phyloP scores from a whole-genome alignment of 108 stramenopile genomes.

The Cyclotella kingstonii region DNA sequence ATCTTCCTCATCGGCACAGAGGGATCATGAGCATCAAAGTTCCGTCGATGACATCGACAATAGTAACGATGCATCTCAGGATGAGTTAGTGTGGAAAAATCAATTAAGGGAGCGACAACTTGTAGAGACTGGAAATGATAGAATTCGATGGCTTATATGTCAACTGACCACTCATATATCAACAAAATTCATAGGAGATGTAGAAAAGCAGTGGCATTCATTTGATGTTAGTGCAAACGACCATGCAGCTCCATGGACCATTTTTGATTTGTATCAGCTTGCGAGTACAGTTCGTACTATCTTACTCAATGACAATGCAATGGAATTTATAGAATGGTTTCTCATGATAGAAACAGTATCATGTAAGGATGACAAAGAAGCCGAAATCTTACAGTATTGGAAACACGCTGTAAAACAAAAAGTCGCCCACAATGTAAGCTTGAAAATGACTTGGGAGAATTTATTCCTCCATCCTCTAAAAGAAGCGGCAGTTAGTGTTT shows the following conservation, averaged over 20 bases:
- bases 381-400: background rate
- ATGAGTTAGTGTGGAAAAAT: constrained; percentile 1
- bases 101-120: background rate
- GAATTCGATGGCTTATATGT: background rate
- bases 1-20: background rate
- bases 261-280: constrained; percentile 11
- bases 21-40: background rate
- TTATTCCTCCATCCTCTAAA: background rate
- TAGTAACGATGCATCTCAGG: background rate
- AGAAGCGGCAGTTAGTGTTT: constrained; percentile 1
- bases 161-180: background rate
- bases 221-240: background rate
- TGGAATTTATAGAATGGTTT: background rate
- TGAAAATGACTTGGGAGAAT: background rate
- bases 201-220: background rate
- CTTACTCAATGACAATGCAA: background rate
- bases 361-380: background rate
- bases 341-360: no score
- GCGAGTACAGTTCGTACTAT: background rate
- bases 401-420: background rate
- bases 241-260: background rate
- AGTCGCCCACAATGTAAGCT: background rate
- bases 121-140: background rate
- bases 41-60: background rate
- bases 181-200: background rate